Evolutionary conservation across 2,329 filamentous ascomycete genomes (phyloP), one percentile per base, ranked within the genome.

Genomic region (Neofusicoccum parvum): DNA sequence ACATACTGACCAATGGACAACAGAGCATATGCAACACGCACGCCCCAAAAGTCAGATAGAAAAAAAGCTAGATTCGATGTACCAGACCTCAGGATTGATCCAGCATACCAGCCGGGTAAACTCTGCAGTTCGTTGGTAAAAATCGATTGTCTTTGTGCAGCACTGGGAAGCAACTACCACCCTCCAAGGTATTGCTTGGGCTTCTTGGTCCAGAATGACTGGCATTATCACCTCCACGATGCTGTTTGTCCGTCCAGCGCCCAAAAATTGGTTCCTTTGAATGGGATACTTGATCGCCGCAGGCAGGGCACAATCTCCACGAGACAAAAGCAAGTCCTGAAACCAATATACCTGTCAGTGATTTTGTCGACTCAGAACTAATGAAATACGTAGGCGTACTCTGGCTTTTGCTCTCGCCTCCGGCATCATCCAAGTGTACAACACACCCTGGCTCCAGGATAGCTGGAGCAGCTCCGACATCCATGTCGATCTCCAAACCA

Each of bases 361-460:
- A n/a, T n/a, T 3, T n/a, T 32, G 3, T 14, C 23, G 23, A 23
- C 23, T 23, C 23, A 23, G 23, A 23, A 23, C 23, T 3, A 23
- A 20, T 50, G 5, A n/a, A 9, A 3, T n/a, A 3, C 23, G 23
- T 32, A 68, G 66, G 43, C 63, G 66, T 23, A 66, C 45, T 3
- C 23, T 68, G 6, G 65, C 67, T n/a, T 56, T 68, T 5, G 54
- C 64, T 5, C 50, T 69, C 4, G 68, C 68, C 11, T 66, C 65
- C 12, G 58, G 62, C 3, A 60, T 69, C 6, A 54, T 68, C n/a
- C 67, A 68, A 53, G 56, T 68, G 6, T 60, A 69, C 46, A 59
- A 68, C 41, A 69, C 67, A 6, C 58, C 67, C 5, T 70, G 66
- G 68, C 59, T 68, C 15, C 56, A 56, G 12, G 9, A 45, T n/a